Conservation (phyloP, 805 yeast species). For the Candida silvicultrix region DNA sequence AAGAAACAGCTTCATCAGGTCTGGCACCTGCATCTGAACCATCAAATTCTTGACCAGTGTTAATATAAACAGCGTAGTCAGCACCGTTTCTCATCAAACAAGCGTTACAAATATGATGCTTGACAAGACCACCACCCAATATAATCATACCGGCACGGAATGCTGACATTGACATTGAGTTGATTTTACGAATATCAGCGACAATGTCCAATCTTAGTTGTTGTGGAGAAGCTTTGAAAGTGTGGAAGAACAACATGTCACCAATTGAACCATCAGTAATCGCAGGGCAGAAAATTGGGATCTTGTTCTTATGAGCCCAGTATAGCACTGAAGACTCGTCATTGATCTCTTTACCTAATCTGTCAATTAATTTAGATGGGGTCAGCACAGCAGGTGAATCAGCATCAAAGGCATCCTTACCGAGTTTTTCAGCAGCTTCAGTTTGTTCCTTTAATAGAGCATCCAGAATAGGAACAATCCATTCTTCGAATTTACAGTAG, state of each 20-base stretch:
- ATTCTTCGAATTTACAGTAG: conserved; percentile 95
- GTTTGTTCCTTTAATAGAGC: conserved; percentile 86
- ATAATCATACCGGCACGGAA: conserved; percentile 92
- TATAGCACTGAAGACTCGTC: conserved; percentile 90
- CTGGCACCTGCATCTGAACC: conserved; percentile 99
- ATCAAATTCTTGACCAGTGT: conserved; percentile 98
- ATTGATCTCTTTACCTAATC: conserved; percentile 92
- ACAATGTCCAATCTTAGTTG: conserved; percentile 90
- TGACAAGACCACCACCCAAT: conserved; percentile 93
- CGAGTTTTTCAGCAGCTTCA: conserved; percentile 46
- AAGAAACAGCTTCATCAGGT: conserved; percentile 97
- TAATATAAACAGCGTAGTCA: conserved; percentile 93
- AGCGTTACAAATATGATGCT: conserved; percentile 97
- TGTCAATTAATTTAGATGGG: conserved; percentile 86
- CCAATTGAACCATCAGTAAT: conserved; percentile 98
- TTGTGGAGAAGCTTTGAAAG: conserved; percentile 88
- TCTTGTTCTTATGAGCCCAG: conserved; percentile 97
- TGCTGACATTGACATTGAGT: conserved; percentile 94
- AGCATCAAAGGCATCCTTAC: conserved; percentile 53
- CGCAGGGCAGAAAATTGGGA: conserved; percentile 97
- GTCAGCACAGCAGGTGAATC: conserved; percentile 73
- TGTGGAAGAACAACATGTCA: conserved; percentile 98
- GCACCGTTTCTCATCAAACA: conserved; percentile 99
- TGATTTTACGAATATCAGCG: conserved; percentile 85
- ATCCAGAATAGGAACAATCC: conserved; percentile 95